Evolutionary conservation across 371 early-diverging fungal species (phyloP).

Genomic region (Mortierella sp.): DNA sequence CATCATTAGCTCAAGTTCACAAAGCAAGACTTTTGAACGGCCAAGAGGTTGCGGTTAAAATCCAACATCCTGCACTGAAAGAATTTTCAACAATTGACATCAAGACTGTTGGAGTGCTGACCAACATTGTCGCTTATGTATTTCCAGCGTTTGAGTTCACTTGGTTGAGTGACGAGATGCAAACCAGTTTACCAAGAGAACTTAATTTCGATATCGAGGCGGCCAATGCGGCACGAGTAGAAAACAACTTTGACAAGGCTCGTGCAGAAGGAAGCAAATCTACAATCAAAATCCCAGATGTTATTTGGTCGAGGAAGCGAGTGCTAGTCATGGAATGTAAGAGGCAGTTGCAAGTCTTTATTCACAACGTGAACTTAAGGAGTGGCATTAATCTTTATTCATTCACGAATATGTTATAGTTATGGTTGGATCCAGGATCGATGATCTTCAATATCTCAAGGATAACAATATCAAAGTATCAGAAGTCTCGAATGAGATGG

Average conservation of each 20-base stretch:
- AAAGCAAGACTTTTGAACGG: slow-evolving; percentile 72
- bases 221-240: slow-evolving; percentile 75
- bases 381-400: too few species aligned
- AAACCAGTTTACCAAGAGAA: slow-evolving; percentile 85
- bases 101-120: slow-evolving; percentile 74
- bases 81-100: slow-evolving; percentile 86
- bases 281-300: slow-evolving; percentile 75
- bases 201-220: slow-evolving; percentile 89
- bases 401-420: slow-evolving; percentile 11
- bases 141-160: slow-evolving; percentile 92
- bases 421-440: slow-evolving; percentile 63
- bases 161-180: slow-evolving; percentile 94
- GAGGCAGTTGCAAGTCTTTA: slow-evolving; percentile 11
- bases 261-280: slow-evolving; percentile 46
- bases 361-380: background rate
- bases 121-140: slow-evolving; percentile 70
- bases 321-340: slow-evolving; percentile 86
- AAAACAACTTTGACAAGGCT: slow-evolving; percentile 65
- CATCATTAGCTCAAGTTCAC: slow-evolving; percentile 91
- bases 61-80: slow-evolving; percentile 89
- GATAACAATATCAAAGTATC: slow-evolving; percentile 77
- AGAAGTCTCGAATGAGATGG: slow-evolving; percentile 80
- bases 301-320: slow-evolving; percentile 73
- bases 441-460: slow-evolving; percentile 78
- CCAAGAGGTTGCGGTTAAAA: slow-evolving; percentile 88